Evolutionary conservation across 345 rosid species (phyloP), one percentile per base, ranked within the genome.

Genomic region (Jatropha curcas): DNA sequence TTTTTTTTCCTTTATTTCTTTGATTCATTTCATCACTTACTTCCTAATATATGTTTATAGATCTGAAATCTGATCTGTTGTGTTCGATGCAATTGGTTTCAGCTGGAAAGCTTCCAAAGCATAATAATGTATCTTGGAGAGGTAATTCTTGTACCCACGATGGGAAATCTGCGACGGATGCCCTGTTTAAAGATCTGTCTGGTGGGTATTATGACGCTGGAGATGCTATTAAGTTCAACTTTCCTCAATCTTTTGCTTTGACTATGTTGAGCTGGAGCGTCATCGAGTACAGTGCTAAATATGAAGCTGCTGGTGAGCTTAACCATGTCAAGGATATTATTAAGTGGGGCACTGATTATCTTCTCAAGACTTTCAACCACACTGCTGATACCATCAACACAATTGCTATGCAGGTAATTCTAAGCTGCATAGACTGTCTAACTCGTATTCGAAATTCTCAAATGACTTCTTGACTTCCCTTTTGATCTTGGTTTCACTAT

Each of bases 201-300:
- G 98, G 99, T 6, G 99, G 98, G 1, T 96, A 79, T 69, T 96
- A 91, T 28, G 99, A 96, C 60, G 99, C 97, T 1, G 98, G 99
- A 16, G 99, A 96, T 84, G 86, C 99, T 24, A 93, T 96, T 77
- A 96, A 96, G 83, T 96, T 93, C 80, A 75, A 93, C 67, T 96
- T 93, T 72, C 99, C 98, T 24, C 71, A 77, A 65, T 87, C 99
- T 48, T 96, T 91, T 81, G 86, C 99, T 70, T 86, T 96, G 89
- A 96, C 99, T 1, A 90, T 96, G 99, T 76, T 96, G 82, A 96
- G 99, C 71, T 96, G 98, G 98, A 93, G 98, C 71, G 98, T 96
- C 27, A 93, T 96, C 10, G 99, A 96, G 65, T 96, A 96, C 73
- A 91, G 98, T 60, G 92, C 89, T 3, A 93, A 96, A 65, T 96